Evolutionary conservation across 75 land plant genomes (phyloP).

Genomic region (Azolla pinnata): DNA sequence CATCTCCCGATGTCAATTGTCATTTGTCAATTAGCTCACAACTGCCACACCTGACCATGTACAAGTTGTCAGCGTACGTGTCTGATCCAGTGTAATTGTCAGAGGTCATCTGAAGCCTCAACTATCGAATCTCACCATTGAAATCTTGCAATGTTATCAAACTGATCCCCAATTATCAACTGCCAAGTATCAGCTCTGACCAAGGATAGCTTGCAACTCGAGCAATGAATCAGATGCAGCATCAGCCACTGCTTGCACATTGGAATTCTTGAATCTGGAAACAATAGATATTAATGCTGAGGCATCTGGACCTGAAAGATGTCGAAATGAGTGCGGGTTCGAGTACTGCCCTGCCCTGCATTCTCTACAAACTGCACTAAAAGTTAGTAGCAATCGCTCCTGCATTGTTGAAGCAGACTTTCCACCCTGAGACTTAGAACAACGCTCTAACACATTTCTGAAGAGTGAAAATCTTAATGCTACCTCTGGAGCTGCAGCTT

Average conservation of each 20-base stretch:
- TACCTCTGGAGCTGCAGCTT: conserved; percentile 52
- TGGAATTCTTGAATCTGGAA: conserved; percentile 44
- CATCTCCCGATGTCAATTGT: too few species aligned
- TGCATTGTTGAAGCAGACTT: conserved; percentile 26
- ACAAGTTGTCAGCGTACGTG: too few species aligned
- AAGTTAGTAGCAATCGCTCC: conserved; percentile 51
- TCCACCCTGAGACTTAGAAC: conserved; percentile 11
- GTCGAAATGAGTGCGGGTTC: too few species aligned
- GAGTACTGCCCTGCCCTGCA: conserved; percentile 26
- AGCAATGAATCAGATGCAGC: conserved; percentile 43
- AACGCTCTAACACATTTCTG: conserved; percentile 33
- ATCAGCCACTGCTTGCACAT: conserved; percentile 40
- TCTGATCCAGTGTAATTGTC: too few species aligned
- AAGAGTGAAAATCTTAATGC: conserved; percentile 49
- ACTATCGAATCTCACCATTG: not conserved
- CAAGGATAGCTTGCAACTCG: conserved; percentile 64
- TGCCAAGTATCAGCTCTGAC: too few species aligned
- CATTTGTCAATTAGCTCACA: too few species aligned
- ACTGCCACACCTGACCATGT: too few species aligned
- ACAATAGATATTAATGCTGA: conserved; percentile 41
- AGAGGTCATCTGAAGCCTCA: too few species aligned
- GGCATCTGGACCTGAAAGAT: conserved; percentile 31
- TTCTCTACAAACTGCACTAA: conserved; percentile 59
- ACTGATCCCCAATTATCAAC: not conserved
- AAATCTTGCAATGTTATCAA: not conserved